Evolutionary conservation across 2,329 filamentous ascomycete genomes (phyloP).

Genomic region (Fusarium drepaniforme): DNA sequence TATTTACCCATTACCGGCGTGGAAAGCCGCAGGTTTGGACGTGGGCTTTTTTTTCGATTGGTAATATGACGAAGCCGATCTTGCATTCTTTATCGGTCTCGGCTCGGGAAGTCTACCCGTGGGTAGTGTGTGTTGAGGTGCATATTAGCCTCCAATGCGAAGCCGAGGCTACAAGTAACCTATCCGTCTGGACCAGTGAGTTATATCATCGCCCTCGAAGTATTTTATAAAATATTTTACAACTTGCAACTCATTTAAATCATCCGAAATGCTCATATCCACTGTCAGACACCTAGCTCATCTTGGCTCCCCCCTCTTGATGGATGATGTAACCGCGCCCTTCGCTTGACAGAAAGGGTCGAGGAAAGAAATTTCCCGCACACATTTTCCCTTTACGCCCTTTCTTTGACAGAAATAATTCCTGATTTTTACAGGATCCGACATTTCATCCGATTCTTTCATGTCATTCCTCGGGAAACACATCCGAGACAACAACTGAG

Average conservation of each 20-base stretch:
- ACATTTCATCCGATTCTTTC: not conserved
- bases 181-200: no score
- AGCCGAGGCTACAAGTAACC: no score
- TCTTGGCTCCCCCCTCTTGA: not conserved
- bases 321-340: slow-evolving; percentile 26
- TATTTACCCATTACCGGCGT: not conserved
- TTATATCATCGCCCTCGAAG: not conserved
- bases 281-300: not conserved
- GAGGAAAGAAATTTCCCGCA: not conserved
- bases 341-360: slow-evolving; percentile 22
- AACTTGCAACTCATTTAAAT: not conserved
- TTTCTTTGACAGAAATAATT: not conserved
- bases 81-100: not conserved
- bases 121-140: not conserved
- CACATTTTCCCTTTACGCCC: not conserved
- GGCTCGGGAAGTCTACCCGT: not conserved
- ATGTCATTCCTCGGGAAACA: not conserved
- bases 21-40: not conserved
- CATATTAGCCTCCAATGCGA: not conserved
- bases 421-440: not conserved
- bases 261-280: fast-evolving
- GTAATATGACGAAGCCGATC: not conserved
- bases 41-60: not conserved
- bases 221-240: not conserved
- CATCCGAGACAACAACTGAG: not conserved